Evolutionary conservation across 2,329 filamentous ascomycete species (phyloP).

Genomic region (Aureobasidium uvarum): DNA sequence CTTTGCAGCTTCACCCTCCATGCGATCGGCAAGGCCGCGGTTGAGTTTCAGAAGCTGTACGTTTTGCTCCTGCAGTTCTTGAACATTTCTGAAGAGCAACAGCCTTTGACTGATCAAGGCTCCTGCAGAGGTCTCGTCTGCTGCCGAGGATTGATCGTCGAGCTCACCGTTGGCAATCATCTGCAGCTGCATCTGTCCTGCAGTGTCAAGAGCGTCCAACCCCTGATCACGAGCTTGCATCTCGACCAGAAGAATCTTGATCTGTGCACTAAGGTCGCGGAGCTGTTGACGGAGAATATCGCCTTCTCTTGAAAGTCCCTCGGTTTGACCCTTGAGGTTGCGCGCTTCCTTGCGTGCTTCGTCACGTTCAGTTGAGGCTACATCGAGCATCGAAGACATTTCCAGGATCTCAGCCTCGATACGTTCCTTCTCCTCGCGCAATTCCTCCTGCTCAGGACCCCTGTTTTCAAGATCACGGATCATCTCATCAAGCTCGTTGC

Average conservation of each 20-base stretch:
- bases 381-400: constrained; percentile 73
- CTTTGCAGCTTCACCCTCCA: constrained; percentile 85
- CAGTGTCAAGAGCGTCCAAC: constrained; percentile 64
- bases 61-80: constrained; percentile 85
- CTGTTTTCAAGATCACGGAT: constrained; percentile 80
- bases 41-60: constrained; percentile 78
- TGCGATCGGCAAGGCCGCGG: constrained; percentile 78
- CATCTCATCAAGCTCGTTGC: constrained; percentile 78
- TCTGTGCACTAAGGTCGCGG: constrained; percentile 82
- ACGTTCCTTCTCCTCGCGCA: constrained; percentile 75
- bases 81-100: constrained; percentile 83
- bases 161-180: constrained; percentile 74
- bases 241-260: constrained; percentile 88
- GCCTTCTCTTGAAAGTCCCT: constrained; percentile 61
- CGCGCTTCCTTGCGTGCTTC: constrained; percentile 72
- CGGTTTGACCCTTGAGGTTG: constrained; percentile 72
- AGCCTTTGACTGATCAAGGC: constrained; percentile 85
- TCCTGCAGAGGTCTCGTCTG: constrained; percentile 79
- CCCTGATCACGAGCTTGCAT: constrained; percentile 80
- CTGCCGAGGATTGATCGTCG: constrained; percentile 64
- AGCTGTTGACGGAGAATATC: constrained; percentile 82
- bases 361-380: constrained; percentile 78
- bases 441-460: constrained; percentile 82
- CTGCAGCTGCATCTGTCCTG: constrained; percentile 73
- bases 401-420: constrained; percentile 78